These are phyloP conservation scores for Globisporangium irregulare DNA, from an alignment of 352 stramenopile species.

Conservation along the genomic window DNA sequence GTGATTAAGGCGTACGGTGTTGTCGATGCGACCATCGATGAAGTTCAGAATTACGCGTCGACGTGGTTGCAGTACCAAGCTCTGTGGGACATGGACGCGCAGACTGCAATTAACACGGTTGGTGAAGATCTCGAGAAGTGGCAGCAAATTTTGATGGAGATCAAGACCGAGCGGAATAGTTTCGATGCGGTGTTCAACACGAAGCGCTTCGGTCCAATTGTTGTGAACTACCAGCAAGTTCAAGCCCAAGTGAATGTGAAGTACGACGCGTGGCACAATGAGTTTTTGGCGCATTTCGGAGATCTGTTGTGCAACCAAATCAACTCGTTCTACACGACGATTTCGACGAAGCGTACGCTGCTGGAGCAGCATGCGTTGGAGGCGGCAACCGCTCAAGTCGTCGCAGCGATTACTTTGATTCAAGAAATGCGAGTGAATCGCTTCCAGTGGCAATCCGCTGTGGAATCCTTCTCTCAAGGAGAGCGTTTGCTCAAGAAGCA, in stretches of 20 bases:
- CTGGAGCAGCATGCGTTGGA: slow-evolving; percentile 96
- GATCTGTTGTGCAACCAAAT: slow-evolving; percentile 93
- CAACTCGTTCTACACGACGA: slow-evolving; percentile 82
- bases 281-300: slow-evolving; percentile 96
- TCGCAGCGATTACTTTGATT: slow-evolving; percentile 89
- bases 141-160: slow-evolving; percentile 96
- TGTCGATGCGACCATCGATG: slow-evolving; percentile 69
- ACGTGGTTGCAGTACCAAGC: slow-evolving; percentile 98
- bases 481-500: slow-evolving; percentile 97
- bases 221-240: slow-evolving; percentile 91
- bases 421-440: slow-evolving; percentile 84
- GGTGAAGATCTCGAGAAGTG: slow-evolving; percentile 95
- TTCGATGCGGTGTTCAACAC: slow-evolving; percentile 92
- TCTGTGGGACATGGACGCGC: slow-evolving; percentile 98
- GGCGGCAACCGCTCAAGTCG: slow-evolving; percentile 94
- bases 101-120: slow-evolving; percentile 90
- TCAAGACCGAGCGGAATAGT: slow-evolving; percentile 92
- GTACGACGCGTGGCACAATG: slow-evolving; percentile 99
- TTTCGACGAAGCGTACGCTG: slow-evolving; percentile 78
- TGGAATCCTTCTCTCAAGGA: slow-evolving; percentile 91
- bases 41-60: slow-evolving; percentile 92
- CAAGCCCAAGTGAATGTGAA: slow-evolving; percentile 96
- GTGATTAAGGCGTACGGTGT: slow-evolving; percentile 75
- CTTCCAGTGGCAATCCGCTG: slow-evolving; percentile 60
- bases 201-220: slow-evolving; percentile 88